Conservation (phyloP, 306 rosid genomes). For the Medicago ruthenica region DNA sequence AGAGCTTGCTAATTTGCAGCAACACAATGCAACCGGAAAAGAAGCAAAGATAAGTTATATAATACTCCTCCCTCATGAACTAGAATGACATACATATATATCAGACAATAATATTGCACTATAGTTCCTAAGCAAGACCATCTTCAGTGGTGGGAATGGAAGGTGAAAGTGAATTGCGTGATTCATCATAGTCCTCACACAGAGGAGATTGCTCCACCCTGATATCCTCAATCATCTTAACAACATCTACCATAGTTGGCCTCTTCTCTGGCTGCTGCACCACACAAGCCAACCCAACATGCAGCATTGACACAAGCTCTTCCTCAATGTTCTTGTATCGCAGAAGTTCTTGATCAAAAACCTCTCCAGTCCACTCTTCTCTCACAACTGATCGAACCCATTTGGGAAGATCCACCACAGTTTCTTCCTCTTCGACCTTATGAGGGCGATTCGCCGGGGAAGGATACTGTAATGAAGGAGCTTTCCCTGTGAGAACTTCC, state of each 20-base stretch:
- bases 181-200: constrained; percentile 90
- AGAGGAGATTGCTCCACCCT: constrained; percentile 96
- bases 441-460: constrained; percentile 58
- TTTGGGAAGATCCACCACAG: constrained; percentile 72
- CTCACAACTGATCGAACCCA: constrained; percentile 95
- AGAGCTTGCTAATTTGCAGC: constrained; percentile 51
- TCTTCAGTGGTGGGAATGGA: constrained; percentile 96
- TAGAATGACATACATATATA: constrained; percentile 6
- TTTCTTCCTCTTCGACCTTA: constrained; percentile 59
- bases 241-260: constrained; percentile 86
- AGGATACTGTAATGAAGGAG: constrained; percentile 76
- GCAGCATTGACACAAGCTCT: constrained; percentile 93
- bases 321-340: constrained; percentile 98
- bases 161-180: constrained; percentile 86
- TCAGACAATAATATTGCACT: not conserved
- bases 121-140: constrained; percentile 58
- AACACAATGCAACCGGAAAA: constrained; percentile 54
- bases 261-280: constrained; percentile 78
- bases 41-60: constrained; percentile 19
- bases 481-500: constrained; percentile 86
- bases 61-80: not conserved
- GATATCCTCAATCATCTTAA: constrained; percentile 88
- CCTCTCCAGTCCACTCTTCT: constrained; percentile 99
- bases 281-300: constrained; percentile 88
- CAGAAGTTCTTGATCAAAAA: constrained; percentile 88